Base-by-base conservation (phyloP, 805 yeast species). In the Saturnispora besseyi region DNA sequence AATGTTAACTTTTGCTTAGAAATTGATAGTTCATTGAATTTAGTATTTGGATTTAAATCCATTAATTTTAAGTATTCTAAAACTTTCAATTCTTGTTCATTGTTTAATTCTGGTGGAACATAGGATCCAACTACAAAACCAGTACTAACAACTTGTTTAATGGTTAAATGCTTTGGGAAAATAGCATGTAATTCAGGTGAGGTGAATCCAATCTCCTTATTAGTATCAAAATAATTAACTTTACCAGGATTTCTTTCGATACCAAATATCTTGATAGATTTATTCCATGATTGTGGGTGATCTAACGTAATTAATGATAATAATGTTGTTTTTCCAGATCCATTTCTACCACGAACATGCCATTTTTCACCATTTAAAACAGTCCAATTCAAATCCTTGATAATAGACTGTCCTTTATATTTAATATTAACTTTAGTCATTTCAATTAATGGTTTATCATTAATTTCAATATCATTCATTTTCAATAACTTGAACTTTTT, bases 211-310 rank as follows among this genome's bases (percentile, higher is more conserved):
- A 93, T 86, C n/a, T 65, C 59, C 42, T 76, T 75, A 66, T 91
- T 91, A 53, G 87, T 81, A 45, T 82, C 85, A 60, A 87, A 88
- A 61, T 84, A 90, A 52, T 79, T 81, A 13, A 82, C 78, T 37
- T 68, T 71, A 2, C 98, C 99, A 0, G 90, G 81, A 52, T 74
- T 75, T 38, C 97, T 75, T 8, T 81, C 76, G 31, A 74, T 73
- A 0, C 89, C 88, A 56, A 84, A 74, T 43, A 88, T 70, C 7
- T 69, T 65, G 22, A 93, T 74, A 22, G 75, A 78, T 5, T 79
- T 74, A 56, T 79, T 82, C 98, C 98, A 91, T 2, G 96, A 82
- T 66, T 91, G 96, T 1, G 99, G 99, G 62, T 91, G 99, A 59
- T 91, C 99, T 4, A 96, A 89, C 0, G 96, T 89, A 29, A 91